Evolutionary conservation across 352 stramenopile species (phyloP).

Genomic region (Globisporangium acanthophoron): DNA sequence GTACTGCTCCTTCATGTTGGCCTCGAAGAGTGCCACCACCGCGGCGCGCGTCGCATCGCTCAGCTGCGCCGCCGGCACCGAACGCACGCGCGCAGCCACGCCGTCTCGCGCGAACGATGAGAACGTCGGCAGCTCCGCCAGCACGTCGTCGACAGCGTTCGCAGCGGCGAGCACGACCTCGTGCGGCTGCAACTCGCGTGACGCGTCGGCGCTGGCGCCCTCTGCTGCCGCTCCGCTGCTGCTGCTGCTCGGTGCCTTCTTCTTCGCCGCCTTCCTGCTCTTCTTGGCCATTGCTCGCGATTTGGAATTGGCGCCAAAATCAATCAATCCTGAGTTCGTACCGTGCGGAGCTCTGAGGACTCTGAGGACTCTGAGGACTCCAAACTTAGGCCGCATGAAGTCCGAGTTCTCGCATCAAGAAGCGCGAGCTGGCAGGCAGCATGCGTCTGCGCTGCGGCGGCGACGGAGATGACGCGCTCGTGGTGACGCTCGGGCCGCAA

Average conservation of each 20-base stretch:
- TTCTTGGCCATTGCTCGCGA: slow-evolving; percentile 20
- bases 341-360: background rate
- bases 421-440: background rate
- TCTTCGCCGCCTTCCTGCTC: slow-evolving; percentile 13
- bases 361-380: too few species aligned
- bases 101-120: slow-evolving; percentile 44
- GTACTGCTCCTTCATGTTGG: slow-evolving; percentile 92
- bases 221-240: background rate
- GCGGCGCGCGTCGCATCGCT: slow-evolving; percentile 20
- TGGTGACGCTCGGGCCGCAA: slow-evolving; percentile 40
- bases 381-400: too few species aligned
- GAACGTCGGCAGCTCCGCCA: slow-evolving; percentile 59
- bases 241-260: slow-evolving; percentile 1
- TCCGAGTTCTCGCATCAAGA: too few species aligned
- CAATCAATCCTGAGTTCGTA: background rate
- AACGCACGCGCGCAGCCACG: slow-evolving; percentile 36
- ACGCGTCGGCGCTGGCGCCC: too few species aligned
- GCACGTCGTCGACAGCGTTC: slow-evolving; percentile 53
- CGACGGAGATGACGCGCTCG: background rate
- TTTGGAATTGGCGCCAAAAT: background rate
- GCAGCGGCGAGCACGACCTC: slow-evolving; percentile 32
- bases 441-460: slow-evolving; percentile 13
- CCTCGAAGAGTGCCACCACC: slow-evolving; percentile 78
- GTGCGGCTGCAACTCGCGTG: slow-evolving; percentile 1
- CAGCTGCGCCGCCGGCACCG: slow-evolving; percentile 33